Evolutionary conservation across 106 monocot species (phyloP), one percentile per base, ranked within the genome.

Genomic region (Phalaenopsis aphrodite): DNA sequence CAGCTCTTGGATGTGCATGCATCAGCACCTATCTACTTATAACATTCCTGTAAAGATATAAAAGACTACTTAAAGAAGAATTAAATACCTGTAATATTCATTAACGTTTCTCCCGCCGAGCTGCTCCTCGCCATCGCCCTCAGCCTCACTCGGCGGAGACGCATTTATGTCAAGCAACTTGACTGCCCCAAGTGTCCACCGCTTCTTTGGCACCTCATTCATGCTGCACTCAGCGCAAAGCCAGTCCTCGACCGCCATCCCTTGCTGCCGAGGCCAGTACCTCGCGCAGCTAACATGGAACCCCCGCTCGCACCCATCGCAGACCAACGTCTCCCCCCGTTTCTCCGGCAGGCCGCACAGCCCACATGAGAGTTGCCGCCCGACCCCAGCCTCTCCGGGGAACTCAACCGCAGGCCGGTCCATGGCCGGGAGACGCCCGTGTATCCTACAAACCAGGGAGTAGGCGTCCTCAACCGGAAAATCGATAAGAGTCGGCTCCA

Each of bases 301-400:
- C 56, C 99, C 99, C n/a, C 82, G 67, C 75, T 99, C 99, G 86
- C 99, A 99, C n/a, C 87, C 87, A 77, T 99, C 99, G 81, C 99
- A 95, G 1, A 99, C 84, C 78, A 99, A 76, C 2, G 99, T 99
- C 19, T 43, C 79, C 4, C 84, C 88, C 0, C 80, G 74, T 3
- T 85, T 80, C 91, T 99, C 99, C 21, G 84, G 77, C 72, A 49
- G 77, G 42, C 88, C 87, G 77, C 99, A 99, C 11, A 82, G 64
- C 5, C 83, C 91, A 75, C 99, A 99, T 1, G 73, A 69, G 8
- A 72, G 69, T 3, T 49, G 71, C 41, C 30, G 24, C 18, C 89
- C 90, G 2, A 78, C 77, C 8, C 98, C 98, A 2, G 94, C 91
- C 84, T 95, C 94, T 39, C 98, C 98, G 0, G 98, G 98, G 79